Conservation (phyloP, 805 yeast species). For the Kodamaea laetipori region DNA sequence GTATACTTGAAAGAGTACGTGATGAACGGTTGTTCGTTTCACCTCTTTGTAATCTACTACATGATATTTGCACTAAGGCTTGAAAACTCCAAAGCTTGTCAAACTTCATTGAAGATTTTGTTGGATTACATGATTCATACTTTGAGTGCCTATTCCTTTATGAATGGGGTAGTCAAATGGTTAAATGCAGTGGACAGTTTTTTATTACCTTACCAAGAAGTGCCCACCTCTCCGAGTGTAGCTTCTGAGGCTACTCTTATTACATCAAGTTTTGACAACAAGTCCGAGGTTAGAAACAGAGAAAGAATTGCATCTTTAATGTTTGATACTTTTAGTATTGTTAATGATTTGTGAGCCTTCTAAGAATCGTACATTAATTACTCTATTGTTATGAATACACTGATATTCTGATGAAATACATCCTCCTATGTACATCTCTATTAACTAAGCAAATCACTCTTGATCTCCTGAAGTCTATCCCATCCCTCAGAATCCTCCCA, state of each 20-base stretch:
- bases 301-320: conserved; percentile 26
- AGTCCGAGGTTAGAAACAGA: conserved; percentile 1
- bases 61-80: conserved; percentile 16
- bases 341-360: conserved; percentile 24
- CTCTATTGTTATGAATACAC: too few relatives aligned
- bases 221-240: background rate
- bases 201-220: background rate
- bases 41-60: conserved; percentile 14
- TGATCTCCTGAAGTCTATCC: conserved; percentile 58
- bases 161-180: background rate
- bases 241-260: background rate
- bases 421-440: background rate
- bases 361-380: too few relatives aligned
- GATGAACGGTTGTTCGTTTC: conserved; percentile 1
- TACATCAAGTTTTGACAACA: background rate
- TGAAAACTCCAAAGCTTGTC: conserved; percentile 18
- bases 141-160: background rate
- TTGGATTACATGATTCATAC: background rate
- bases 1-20: conserved; percentile 17
- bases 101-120: conserved; percentile 1
- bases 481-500: conserved; percentile 86
- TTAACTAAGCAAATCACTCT: conserved; percentile 37
- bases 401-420: too few relatives aligned
- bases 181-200: background rate
- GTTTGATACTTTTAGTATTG: conserved; percentile 25